phyloP scores from a whole-genome alignment of 1,284 basidiomycete genomes.

The Papiliotrema flavescens region DNA sequence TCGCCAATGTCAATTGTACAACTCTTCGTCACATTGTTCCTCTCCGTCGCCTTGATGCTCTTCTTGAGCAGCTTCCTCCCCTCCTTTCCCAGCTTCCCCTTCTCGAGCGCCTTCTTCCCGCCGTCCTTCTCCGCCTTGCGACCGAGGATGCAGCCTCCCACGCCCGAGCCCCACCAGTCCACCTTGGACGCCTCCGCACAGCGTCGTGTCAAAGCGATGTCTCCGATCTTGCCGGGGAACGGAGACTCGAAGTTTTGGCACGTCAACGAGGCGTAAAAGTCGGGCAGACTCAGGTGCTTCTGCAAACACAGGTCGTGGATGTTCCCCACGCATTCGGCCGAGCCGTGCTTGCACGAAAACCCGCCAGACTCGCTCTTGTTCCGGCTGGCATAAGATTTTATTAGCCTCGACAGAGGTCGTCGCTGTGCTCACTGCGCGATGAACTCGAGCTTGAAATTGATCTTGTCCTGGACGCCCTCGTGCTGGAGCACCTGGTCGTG shows the following conservation, averaged over 20 bases:
- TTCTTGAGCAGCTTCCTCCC: constrained; percentile 55
- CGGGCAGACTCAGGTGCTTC: constrained; percentile 18
- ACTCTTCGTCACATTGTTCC: constrained; percentile 67
- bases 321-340: constrained; percentile 71
- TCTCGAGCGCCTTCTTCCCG: constrained; percentile 51
- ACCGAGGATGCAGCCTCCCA: constrained; percentile 57
- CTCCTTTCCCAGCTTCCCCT: constrained; percentile 48
- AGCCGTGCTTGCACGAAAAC: constrained; percentile 72
- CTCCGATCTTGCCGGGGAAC: constrained; percentile 58
- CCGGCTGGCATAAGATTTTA: constrained; percentile 50
- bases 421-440: constrained; percentile 62
- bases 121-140: constrained; percentile 15
- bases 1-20: constrained; percentile 73
- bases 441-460: constrained; percentile 67
- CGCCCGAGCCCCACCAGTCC: constrained; percentile 62
- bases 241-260: constrained; percentile 72
- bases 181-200: constrained; percentile 64
- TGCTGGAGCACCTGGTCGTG: constrained; percentile 57
- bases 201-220: constrained; percentile 59
- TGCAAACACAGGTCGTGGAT: constrained; percentile 76
- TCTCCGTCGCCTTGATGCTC: constrained; percentile 56
- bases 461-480: constrained; percentile 57
- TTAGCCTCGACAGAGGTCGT: constrained; percentile 4
- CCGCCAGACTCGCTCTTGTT: constrained; percentile 66
- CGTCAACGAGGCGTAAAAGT: constrained; percentile 69